A percentile compares a stretch with the other conserved stretches of the same genome.
These are phyloP conservation scores for Silene noctiflora DNA, from an alignment of 179 eudicot genomes.

Conservation along the genomic window DNA sequence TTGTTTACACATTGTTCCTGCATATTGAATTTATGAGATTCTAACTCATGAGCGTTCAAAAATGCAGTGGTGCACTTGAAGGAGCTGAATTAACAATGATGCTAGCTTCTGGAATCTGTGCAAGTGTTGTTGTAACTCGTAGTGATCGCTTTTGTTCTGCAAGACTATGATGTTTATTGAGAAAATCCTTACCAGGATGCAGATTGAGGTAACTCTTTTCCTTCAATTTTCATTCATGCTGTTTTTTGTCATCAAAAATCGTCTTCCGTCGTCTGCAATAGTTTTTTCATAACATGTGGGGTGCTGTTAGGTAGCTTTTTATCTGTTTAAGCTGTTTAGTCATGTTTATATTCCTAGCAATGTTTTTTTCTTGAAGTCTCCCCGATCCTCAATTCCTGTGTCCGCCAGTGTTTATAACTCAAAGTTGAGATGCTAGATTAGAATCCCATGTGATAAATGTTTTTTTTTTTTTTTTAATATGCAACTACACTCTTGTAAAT, in stretches of 20 bases:
- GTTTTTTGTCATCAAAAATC: too few species aligned
- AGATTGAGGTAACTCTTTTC: constrained; percentile 54
- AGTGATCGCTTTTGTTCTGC: constrained; percentile 72
- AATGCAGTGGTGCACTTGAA: constrained; percentile 72
- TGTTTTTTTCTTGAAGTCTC: too few species aligned
- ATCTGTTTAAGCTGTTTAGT: too few species aligned
- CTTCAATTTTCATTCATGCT: neutral
- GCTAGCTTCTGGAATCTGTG: constrained; percentile 93
- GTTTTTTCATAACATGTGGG: neutral
- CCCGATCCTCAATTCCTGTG: too few species aligned
- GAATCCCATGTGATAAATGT: too few species aligned
- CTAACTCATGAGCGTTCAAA: constrained; percentile 9
- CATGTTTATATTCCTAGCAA: too few species aligned
- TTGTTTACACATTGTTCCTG: neutral
- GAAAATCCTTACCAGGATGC: constrained; percentile 83
- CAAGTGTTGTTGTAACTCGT: constrained; percentile 60
- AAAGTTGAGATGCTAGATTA: too few species aligned
- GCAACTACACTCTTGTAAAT: too few species aligned
- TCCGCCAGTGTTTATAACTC: too few species aligned
- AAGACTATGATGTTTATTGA: constrained; percentile 83
- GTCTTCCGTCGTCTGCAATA: neutral
- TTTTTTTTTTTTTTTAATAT: too few species aligned
- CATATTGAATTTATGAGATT: neutral
- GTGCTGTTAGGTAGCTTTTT: neutral
- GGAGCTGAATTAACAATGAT: constrained; percentile 80